These are phyloP conservation scores for Moricandia arvensis DNA, from an alignment of 345 rosid genomes.

Conservation along the genomic window DNA sequence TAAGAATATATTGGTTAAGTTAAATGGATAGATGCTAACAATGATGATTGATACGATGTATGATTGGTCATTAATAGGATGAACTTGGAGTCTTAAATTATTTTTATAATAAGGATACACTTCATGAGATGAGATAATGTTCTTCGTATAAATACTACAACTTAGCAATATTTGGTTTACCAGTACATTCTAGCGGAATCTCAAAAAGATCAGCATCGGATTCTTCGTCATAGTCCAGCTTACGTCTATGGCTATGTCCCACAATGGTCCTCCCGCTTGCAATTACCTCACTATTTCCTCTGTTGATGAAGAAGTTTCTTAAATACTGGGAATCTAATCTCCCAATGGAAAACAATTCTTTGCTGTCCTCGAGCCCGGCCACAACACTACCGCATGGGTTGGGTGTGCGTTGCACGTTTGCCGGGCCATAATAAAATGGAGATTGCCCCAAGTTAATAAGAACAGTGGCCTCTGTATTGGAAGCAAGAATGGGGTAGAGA, in stretches of 20 bases:
- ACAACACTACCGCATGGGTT: conserved; percentile 44
- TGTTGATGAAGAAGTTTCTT: conserved; percentile 42
- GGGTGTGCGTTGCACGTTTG: conserved; percentile 33
- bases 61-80: not conserved
- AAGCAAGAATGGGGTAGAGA: conserved; percentile 39
- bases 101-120: not conserved
- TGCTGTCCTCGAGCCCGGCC: conserved; percentile 74
- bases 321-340: conserved; percentile 86
- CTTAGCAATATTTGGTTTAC: conserved; percentile 44
- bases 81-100: not conserved
- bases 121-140: not conserved
- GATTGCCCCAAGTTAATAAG: conserved; percentile 40
- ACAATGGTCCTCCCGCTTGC: conserved; percentile 33
- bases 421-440: conserved; percentile 35
- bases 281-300: conserved; percentile 41
- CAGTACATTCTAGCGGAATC: conserved; percentile 59
- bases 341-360: conserved; percentile 86
- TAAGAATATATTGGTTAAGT: too few species aligned
- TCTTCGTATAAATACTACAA: conserved; percentile 14
- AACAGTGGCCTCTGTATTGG: conserved; percentile 24
- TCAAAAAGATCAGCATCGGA: conserved; percentile 93
- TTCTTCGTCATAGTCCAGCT: conserved; percentile 65
- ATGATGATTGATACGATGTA: not conserved
- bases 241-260: conserved; percentile 31
- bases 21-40: too few species aligned